phyloP scores from a whole-genome alignment of 805 yeast species.

The Schwanniomyces sp. region DNA sequence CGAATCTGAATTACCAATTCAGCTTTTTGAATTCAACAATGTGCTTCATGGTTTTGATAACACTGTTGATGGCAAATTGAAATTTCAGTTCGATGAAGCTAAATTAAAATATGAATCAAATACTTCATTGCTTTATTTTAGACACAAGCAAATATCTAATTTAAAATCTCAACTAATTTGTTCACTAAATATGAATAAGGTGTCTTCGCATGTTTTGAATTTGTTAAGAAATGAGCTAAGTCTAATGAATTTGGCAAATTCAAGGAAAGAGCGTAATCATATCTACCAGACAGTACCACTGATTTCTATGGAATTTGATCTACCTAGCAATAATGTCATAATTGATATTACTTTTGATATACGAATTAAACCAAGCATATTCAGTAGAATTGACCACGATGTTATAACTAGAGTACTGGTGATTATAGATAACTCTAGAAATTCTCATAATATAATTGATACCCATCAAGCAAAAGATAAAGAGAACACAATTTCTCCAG shows the following conservation, averaged over 20 bases:
- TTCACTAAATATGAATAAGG: constrained; percentile 10
- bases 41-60: constrained; percentile 3
- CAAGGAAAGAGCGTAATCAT: constrained; percentile 7
- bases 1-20: constrained; percentile 9
- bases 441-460: neutral
- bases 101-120: constrained; percentile 9
- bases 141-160: constrained; percentile 8
- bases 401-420: constrained; percentile 6
- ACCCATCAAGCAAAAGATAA: constrained; percentile 13
- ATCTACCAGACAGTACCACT: constrained; percentile 4
- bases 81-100: constrained; percentile 11
- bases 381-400: constrained; percentile 16
- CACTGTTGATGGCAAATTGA: constrained; percentile 3
- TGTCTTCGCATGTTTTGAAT: constrained; percentile 1
- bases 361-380: constrained; percentile 15
- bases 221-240: constrained; percentile 12
- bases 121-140: constrained; percentile 8
- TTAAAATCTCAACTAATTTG: constrained; percentile 9
- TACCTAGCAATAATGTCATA: constrained; percentile 8
- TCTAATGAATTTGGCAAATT: constrained; percentile 10
- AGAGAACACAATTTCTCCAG: constrained; percentile 17
- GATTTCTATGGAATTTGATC: constrained; percentile 11
- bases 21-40: constrained; percentile 3
- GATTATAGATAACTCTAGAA: neutral
- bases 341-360: constrained; percentile 14